Evolutionary conservation across 371 early-diverging fungal genomes (phyloP), one percentile per base, ranked within the genome.

Genomic region (Smittium culicis): DNA sequence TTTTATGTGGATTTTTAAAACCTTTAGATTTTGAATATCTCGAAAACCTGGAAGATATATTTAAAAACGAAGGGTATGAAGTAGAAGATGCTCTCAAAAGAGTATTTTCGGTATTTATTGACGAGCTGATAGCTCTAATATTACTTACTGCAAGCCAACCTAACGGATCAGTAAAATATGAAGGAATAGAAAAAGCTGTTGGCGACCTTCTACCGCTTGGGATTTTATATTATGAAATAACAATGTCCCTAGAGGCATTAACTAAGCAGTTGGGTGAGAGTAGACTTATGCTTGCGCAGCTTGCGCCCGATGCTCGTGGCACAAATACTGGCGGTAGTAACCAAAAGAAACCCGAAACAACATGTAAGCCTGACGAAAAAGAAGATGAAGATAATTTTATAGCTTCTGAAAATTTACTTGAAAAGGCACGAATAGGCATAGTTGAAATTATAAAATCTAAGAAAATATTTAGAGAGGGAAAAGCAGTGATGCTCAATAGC

Each of bases 141-240:
- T 14, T 27, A 57, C 5, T 5, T 3, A 57, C 16, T 27, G 57
- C n/a, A 25, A 57, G 14, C 3, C 57, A 5, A 20, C 14, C n/a
- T 20, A 25, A 57, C 27, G 14, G 27, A 16, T 16, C 27, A 20
- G 27, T 57, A 5, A 57, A 14, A 27, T 57, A n/a, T 25, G 27
- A 27, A 5, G 27, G 57, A 3, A 27, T 57, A 57, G 27, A 57
- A 25, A 57, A 57, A n/a, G 5, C 57, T 20, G 27, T 57, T 25
- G 57, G 27, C 25, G 57, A 57, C 25, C 27, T 57, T 16, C 27
- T 57, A 8, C 57, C 57, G 3, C 27, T 57, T 5, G 57, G 57
- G 57, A 57, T 57, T n/a, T 25, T 57, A 27, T 57, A 57, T 57
- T 57, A 57, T 57, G 57, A 57, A 57, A 57, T 57, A n/a, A 25